Conservation (phyloP, 1,139 yeast genomes). For the Pichia sp. region DNA sequence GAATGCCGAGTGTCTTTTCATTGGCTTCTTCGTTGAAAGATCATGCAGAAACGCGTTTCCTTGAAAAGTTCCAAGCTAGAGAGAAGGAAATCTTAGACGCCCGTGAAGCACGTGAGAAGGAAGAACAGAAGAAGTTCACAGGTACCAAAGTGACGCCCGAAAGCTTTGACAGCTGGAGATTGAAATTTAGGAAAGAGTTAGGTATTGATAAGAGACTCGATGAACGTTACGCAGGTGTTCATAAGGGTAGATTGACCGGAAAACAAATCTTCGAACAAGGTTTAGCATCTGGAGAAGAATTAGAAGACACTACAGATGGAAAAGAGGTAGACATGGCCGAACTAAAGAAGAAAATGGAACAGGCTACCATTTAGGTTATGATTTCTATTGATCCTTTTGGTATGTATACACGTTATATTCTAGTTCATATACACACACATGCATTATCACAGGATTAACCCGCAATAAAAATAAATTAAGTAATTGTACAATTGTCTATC, state of each 20-base stretch:
- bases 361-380: conserved; percentile 10
- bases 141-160: conserved; percentile 56
- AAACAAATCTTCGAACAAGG: conserved; percentile 87
- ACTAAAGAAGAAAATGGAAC: conserved; percentile 15
- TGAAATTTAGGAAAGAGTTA: conserved; percentile 66
- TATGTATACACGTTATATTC: too few relatives aligned
- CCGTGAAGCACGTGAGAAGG: conserved; percentile 50
- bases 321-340: conserved; percentile 18
- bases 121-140: conserved; percentile 68
- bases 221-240: conserved; percentile 48
- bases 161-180: conserved; percentile 65
- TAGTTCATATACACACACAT: too few relatives aligned
- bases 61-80: conserved; percentile 43
- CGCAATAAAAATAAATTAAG: too few relatives aligned
- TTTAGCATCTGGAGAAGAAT: conserved; percentile 43
- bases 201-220: conserved; percentile 45
- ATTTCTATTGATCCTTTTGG: not conserved
- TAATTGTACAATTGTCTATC: too few relatives aligned
- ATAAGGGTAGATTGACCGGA: conserved; percentile 76
- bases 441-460: too few relatives aligned
- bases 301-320: conserved; percentile 30
- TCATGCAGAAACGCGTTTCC: conserved; percentile 61
- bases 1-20: conserved; percentile 85
- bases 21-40: conserved; percentile 73
- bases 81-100: conserved; percentile 55